These are phyloP conservation scores for Kitagawia praeruptora DNA, from an alignment of 129 eudicot genomes.

Conservation along the genomic window DNA sequence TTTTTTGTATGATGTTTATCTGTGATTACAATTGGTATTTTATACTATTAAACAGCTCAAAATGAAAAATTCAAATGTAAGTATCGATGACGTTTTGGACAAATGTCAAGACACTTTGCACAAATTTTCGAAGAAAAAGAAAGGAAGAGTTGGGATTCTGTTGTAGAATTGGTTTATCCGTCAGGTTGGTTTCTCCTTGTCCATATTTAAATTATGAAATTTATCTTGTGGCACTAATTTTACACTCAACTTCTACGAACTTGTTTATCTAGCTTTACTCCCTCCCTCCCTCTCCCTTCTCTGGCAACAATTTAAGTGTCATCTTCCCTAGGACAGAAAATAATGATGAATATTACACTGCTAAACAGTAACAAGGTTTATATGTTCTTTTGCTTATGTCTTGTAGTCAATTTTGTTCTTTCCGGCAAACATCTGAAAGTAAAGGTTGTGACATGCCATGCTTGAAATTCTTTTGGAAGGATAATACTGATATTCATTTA, in stretches of 20 bases:
- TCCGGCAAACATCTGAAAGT: slow-evolving; percentile 34
- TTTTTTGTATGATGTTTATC: neutral
- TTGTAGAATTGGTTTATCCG: slow-evolving; percentile 47
- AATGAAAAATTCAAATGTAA: slow-evolving; percentile 44
- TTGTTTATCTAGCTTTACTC: neutral
- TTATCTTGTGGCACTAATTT: neutral
- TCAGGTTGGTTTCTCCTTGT: slow-evolving; percentile 39
- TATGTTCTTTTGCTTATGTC: neutral
- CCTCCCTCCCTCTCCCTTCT: neutral
- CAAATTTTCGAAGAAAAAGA: slow-evolving; percentile 58
- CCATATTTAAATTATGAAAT: neutral
- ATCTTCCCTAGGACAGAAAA: neutral
- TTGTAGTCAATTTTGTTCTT: slow-evolving; percentile 68
- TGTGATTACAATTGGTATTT: slow-evolving; percentile 3
- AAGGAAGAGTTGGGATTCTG: slow-evolving; percentile 46
- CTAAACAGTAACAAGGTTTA: neutral
- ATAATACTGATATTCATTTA: slow-evolving; percentile 28
- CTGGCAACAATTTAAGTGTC: neutral
- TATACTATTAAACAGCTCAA: slow-evolving; percentile 28
- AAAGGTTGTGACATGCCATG: slow-evolving; percentile 51
- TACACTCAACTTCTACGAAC: neutral
- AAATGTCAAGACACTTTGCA: slow-evolving; percentile 64
- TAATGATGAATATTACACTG: neutral
- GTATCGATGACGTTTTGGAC: slow-evolving; percentile 46
- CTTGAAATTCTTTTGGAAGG: slow-evolving; percentile 69